Percentiles rank a stretch among this genome's conserved stretches.
phyloP scores from a whole-genome alignment of 495 filamentous ascomycete genomes.

The Trichoderma asperelloides region DNA sequence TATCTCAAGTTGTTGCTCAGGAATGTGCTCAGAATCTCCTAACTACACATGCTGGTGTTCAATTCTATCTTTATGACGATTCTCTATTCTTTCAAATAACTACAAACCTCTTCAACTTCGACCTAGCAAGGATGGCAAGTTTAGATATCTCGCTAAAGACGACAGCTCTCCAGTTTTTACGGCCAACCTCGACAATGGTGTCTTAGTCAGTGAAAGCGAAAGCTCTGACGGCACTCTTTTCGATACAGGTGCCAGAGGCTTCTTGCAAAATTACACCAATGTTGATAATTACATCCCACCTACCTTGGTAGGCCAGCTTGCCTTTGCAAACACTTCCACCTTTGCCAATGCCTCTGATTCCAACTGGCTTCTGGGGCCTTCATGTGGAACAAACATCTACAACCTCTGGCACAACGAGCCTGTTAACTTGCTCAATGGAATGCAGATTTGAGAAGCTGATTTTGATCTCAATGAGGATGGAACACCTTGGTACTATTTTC shows the following conservation, averaged over 20 bases:
- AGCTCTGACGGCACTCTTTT: neutral
- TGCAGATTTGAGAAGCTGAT: slow-evolving; percentile 2
- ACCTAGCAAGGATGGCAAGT: neutral
- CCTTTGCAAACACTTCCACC: neutral
- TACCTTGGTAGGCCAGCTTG: neutral
- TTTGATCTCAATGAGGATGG: slow-evolving; percentile 2
- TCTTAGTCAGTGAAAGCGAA: neutral
- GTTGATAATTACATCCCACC: neutral
- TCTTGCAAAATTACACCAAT: neutral
- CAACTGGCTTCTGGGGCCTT: neutral
- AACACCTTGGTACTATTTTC: neutral
- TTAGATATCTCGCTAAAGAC: neutral
- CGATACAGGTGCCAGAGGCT: neutral
- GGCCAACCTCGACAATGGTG: neutral
- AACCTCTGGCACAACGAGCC: neutral
- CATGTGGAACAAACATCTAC: neutral
- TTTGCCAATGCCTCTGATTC: neutral
- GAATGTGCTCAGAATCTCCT: neutral
- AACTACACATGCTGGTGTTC: neutral
- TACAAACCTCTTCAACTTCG: neutral
- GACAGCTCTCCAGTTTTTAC: neutral
- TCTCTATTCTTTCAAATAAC: neutral
- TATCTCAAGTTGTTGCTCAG: neutral
- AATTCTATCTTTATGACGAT: neutral
- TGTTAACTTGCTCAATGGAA: neutral